These are phyloP conservation scores for Pseudopyrenochaeta lycopersici DNA, from an alignment of 2,329 filamentous ascomycete species.

Conservation along the genomic window DNA sequence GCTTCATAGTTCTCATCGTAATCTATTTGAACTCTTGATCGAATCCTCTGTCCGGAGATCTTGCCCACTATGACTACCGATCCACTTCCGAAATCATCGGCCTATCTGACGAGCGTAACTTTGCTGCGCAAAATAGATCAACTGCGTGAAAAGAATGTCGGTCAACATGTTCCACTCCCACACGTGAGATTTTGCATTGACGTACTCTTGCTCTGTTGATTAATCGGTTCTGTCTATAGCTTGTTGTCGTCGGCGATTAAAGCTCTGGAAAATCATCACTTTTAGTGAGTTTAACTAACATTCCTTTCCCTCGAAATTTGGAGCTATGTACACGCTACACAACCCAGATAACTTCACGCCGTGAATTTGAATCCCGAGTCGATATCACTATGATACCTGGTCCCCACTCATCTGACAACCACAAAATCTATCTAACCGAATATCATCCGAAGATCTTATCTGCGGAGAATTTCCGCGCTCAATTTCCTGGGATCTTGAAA, in stretches of 20 bases:
- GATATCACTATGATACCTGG: slow-evolving; percentile 8
- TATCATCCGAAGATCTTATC: too few species aligned
- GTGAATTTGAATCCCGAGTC: slow-evolving; percentile 16
- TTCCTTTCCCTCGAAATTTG: slow-evolving; percentile 52
- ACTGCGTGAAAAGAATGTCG: slow-evolving; percentile 29
- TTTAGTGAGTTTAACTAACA: slow-evolving; percentile 41
- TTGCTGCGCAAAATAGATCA: slow-evolving; percentile 36
- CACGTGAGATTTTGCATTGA: slow-evolving; percentile 1
- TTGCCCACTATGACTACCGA: too few species aligned
- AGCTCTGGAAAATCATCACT: slow-evolving; percentile 49
- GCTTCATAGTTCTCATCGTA: too few species aligned
- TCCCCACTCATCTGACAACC: neutral
- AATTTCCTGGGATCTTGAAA: neutral
- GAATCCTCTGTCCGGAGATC: too few species aligned
- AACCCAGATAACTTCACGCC: slow-evolving; percentile 55
- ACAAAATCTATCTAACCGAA: slow-evolving; percentile 14
- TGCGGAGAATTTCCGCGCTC: neutral
- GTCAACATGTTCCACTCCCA: slow-evolving; percentile 45
- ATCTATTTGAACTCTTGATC: too few species aligned
- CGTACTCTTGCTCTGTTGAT: too few species aligned
- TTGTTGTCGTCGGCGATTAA: slow-evolving; percentile 49
- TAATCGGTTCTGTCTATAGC: slow-evolving; percentile 17
- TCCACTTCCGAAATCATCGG: too few species aligned
- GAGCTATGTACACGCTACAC: slow-evolving; percentile 57
- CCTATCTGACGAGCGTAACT: too few species aligned